Evolutionary conservation across 202 grass and related monocot species (phyloP), one percentile per base, ranked within the genome.

Genomic region (Carex arenaria): DNA sequence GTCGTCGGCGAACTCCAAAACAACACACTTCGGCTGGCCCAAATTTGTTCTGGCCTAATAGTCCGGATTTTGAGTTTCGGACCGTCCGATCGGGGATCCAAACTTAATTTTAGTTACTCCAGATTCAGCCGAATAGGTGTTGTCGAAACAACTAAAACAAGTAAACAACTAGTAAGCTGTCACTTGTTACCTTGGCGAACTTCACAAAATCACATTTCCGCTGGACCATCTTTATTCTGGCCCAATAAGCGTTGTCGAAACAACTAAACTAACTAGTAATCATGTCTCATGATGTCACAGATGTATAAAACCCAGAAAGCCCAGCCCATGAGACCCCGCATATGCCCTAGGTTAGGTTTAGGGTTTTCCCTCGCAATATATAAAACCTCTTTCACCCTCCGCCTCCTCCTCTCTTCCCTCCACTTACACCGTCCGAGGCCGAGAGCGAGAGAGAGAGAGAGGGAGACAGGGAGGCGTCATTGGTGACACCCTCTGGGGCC

Each of bases 361-460:
- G 91, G 91, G 86, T 83, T 93, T 87, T 64, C 12, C 57, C 2
- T 56, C 61, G 38, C 80, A 55, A 52, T 52, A 60, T 93, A 93
- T 93, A 90, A 83, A 47, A 38, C 78, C 77, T 84, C 69, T 76
- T 30, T 7, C 7, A 11, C 67, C 0, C 2, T 4, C 53, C 56
- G 43, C 66, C 72, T 85, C 76, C 69, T 12, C 19, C 22, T 56
- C 81, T 63, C 71, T 59, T 52, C 70, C 76, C 54, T 56, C 40
- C 85, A 28, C 72, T 84, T 80, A 67, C 84, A 28, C 43, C 82
- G 83, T 54, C 56, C 0, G 9, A 64, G 40, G 47, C 56, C 42
- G 49, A 26, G 26, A 26, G 26, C 26, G 26, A 26, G 26, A 26
- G 13, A 10, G 6, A 83, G 63, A 61, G 45, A 72, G 81, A 60